Percentiles rank a stretch among this genome's conserved stretches.
phyloP scores from a whole-genome alignment of 208 protist species.

The Trypanosomatidae sp. region DNA sequence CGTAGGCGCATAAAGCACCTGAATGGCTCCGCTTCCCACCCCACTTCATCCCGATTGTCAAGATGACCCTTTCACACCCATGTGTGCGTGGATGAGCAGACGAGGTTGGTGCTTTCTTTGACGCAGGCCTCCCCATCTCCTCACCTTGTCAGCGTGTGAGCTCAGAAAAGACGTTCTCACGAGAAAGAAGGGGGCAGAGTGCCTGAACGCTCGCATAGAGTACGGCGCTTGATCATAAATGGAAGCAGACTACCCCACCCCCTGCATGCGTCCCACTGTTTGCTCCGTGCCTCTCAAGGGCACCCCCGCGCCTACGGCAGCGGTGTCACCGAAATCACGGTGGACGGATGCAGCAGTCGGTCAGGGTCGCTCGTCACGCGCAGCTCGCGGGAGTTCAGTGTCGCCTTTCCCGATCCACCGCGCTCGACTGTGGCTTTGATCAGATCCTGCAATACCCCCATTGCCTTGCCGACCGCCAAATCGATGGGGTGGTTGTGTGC shows the following conservation, averaged over 20 bases:
- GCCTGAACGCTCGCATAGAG: neutral
- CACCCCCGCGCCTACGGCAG: slow-evolving; percentile 12
- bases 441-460: slow-evolving; percentile 87
- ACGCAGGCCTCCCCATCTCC: neutral
- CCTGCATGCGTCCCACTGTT: neutral
- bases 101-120: neutral
- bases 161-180: no score
- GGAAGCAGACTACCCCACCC: neutral
- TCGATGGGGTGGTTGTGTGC: slow-evolving; percentile 47
- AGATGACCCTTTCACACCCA: neutral
- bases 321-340: slow-evolving; percentile 36
- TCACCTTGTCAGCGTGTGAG: neutral
- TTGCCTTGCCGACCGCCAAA: slow-evolving; percentile 68
- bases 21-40: neutral
- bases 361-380: slow-evolving; percentile 57
- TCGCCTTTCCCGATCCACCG: slow-evolving; percentile 47
- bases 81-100: neutral
- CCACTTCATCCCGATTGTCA: no score
- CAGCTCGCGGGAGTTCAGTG: slow-evolving; percentile 70
- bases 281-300: neutral
- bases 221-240: neutral
- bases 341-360: slow-evolving; percentile 50
- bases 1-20: neutral
- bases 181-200: neutral
- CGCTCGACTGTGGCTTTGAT: slow-evolving; percentile 57